Evolutionary conservation across 495 filamentous ascomycete genomes (phyloP), one percentile per base, ranked within the genome.

Genomic region (Venustampulla echinocandica): DNA sequence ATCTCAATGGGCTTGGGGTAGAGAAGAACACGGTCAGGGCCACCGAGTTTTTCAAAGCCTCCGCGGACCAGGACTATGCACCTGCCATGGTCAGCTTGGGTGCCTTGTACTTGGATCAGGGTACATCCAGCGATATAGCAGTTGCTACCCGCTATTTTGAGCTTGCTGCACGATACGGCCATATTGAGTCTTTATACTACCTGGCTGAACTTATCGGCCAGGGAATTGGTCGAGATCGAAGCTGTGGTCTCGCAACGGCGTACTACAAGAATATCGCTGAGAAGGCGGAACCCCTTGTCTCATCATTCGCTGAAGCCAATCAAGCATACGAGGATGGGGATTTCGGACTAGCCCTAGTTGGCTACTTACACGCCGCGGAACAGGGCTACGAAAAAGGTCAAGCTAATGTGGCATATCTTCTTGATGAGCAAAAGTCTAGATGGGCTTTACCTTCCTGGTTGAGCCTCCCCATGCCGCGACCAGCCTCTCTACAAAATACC

Each of bases 231-330:
- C 70, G 85, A 36, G 85, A 95, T 38, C 76, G 81, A 47, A 84
- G 84, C 28, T 99, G 92, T 60, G 74, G 69, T 18, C 66, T 87
- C 41, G 92, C 93, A 10, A 77, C 88, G 19, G 75, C 77, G 13
- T 95, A 93, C 60, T 99, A 96, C 69, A 99, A 99, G 69, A 84
- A 80, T 55, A 90, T 97, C 2, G 82, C 88, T 2, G 92, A 99
- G 62, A 87, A 82, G 45, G 85, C 85, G 7, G 93, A 97, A 62
- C 69, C 74, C 2, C 70, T 95, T 10, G 82, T 94, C 30, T 88
- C 87, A 1, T 83, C 88, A 4, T 87, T 95, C 64, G 67, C 69
- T 7, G 90, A 96, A 62, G 85, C 93, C 1, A 95, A 95, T 53
- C 64, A 73, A 23, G 90, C 89, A 0, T 94, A 84, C 59, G 81